Conservation (phyloP, 352 stramenopile species). For the Elongisporangium undulatum region DNA sequence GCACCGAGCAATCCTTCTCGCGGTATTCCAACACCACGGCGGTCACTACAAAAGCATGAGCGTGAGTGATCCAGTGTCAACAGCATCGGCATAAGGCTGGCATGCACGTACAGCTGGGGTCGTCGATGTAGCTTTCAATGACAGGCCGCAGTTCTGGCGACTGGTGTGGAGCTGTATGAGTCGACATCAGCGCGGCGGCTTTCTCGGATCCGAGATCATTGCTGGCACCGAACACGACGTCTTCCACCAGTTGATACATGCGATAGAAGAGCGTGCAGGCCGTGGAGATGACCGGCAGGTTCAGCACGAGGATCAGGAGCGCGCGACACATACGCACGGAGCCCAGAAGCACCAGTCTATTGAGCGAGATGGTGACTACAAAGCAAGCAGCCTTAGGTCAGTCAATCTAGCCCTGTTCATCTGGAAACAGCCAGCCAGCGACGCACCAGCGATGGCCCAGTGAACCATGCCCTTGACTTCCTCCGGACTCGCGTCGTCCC, state of each 20-base stretch:
- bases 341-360: conserved; percentile 36
- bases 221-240: conserved; percentile 23
- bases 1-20: conserved; percentile 81
- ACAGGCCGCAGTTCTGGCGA: background rate
- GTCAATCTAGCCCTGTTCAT: background rate
- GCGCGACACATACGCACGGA: conserved; percentile 55
- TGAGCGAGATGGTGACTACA: conserved; percentile 51
- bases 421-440: background rate
- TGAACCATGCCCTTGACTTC: conserved; percentile 67
- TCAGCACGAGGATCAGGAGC: conserved; percentile 77
- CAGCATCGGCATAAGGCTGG: background rate
- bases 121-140: conserved; percentile 54
- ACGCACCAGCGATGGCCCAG: conserved; percentile 47
- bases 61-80: background rate
- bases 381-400: background rate
- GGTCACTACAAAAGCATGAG: conserved; percentile 37
- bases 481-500: conserved; percentile 45
- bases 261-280: conserved; percentile 63
- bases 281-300: conserved; percentile 63
- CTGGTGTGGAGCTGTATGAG: background rate
- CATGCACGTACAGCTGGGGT: conserved; percentile 51
- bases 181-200: background rate
- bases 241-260: conserved; percentile 66
- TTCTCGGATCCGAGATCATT: conserved; percentile 7
- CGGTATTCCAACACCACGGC: conserved; percentile 85